phyloP scores from a whole-genome alignment of 352 stramenopile species.

The Phytophthora hibernalis region DNA sequence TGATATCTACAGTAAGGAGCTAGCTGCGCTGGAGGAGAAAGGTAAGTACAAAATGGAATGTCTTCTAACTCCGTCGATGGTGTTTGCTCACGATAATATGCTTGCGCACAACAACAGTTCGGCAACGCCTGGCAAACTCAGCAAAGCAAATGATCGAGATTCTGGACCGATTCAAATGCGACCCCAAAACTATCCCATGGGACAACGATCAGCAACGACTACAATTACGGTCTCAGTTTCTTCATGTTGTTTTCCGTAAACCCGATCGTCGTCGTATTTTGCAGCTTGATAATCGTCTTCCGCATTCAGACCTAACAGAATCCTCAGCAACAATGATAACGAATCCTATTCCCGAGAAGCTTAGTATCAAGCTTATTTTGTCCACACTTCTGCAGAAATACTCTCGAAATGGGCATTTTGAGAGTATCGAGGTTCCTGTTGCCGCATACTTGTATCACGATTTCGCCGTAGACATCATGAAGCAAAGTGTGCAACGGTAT shows the following conservation, averaged over 20 bases:
- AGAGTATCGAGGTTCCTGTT: constrained; percentile 51
- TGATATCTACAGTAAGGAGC: constrained; percentile 72
- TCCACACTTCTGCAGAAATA: constrained; percentile 81
- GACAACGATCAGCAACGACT: constrained; percentile 54
- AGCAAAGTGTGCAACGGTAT: constrained; percentile 50
- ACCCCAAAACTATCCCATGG: constrained; percentile 65
- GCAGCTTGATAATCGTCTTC: constrained; percentile 21
- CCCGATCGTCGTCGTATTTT: constrained; percentile 44
- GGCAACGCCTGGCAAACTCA: constrained; percentile 70
- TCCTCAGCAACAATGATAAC: not conserved
- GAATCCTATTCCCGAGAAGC: constrained; percentile 41
- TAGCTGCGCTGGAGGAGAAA: constrained; percentile 74
- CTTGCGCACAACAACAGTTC: constrained; percentile 45
- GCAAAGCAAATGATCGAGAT: constrained; percentile 78
- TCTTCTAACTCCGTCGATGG: not conserved
- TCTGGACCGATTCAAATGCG: constrained; percentile 60
- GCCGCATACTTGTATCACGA: constrained; percentile 71
- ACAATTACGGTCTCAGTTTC: constrained; percentile 54
- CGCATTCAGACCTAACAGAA: constrained; percentile 3
- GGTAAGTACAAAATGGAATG: constrained; percentile 26
- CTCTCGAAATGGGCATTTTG: constrained; percentile 82
- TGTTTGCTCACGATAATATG: constrained; percentile 1
- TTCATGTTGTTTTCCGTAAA: constrained; percentile 75
- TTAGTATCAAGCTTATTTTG: constrained; percentile 56
- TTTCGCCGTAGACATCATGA: constrained; percentile 56